Percentiles rank a stretch among this genome's conserved stretches.
phyloP scores from a whole-genome alignment of 495 filamentous ascomycete species.

The Lophiotrema nucula region DNA sequence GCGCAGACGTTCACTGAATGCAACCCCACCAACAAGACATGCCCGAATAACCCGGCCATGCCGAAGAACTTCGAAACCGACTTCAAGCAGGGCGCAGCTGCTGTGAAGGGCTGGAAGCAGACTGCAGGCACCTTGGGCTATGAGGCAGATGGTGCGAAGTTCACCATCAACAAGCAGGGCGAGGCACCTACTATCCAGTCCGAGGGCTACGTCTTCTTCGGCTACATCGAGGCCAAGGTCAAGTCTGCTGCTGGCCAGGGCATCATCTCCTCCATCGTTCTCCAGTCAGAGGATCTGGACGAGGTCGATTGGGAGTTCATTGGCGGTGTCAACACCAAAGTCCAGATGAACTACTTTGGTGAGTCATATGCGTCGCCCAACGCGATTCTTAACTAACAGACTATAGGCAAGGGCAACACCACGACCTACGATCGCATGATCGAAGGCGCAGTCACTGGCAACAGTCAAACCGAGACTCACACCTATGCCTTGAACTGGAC shows the following conservation, averaged over 20 bases:
- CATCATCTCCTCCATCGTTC: constrained; percentile 78
- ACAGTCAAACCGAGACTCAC: constrained; percentile 61
- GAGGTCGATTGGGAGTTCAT: constrained; percentile 76
- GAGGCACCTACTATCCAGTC: constrained; percentile 74
- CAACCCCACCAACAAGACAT: constrained; percentile 63
- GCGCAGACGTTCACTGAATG: constrained; percentile 68
- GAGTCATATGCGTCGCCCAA: no score
- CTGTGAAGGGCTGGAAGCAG: constrained; percentile 58
- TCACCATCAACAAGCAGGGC: constrained; percentile 67
- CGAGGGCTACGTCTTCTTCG: constrained; percentile 77
- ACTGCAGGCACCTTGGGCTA: constrained; percentile 59
- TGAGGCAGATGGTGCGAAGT: constrained; percentile 58
- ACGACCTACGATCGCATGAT: constrained; percentile 62
- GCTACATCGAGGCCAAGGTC: constrained; percentile 66
- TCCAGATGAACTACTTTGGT: constrained; percentile 85
- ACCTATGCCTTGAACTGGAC: constrained; percentile 89
- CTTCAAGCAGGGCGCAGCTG: constrained; percentile 59
- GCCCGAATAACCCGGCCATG: constrained; percentile 64
- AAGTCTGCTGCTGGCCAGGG: constrained; percentile 71
- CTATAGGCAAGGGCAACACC: constrained; percentile 75
- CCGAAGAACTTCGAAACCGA: constrained; percentile 58
- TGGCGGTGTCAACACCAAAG: constrained; percentile 57
- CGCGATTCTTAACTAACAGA: no score
- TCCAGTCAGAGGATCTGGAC: constrained; percentile 81
- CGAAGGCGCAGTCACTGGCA: constrained; percentile 54